Percentiles rank a stretch among this genome's conserved stretches.
Evolutionary conservation across 2,329 filamentous ascomycete species (phyloP).

Genomic region (Mollisia scopiformis): DNA sequence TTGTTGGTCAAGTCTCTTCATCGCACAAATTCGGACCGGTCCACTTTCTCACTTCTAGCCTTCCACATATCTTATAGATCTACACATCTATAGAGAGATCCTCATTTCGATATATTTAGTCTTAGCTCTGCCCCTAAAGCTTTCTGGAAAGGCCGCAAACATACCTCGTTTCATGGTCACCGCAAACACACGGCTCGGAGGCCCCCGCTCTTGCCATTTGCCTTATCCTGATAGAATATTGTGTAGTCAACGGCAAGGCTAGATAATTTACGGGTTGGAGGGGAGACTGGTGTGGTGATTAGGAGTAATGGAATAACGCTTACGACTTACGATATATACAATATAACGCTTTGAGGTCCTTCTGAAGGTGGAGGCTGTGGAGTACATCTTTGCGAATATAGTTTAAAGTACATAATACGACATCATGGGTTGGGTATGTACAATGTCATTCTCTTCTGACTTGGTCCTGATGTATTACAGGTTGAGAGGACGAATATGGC

Average conservation of each 20-base stretch:
- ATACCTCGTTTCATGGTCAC: constrained; percentile 11
- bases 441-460: not conserved
- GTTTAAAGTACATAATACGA: constrained; percentile 14
- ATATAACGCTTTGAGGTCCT: constrained; percentile 12
- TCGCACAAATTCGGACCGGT: constrained; percentile 22
- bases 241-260: not conserved
- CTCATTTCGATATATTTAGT: constrained; percentile 7
- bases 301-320: constrained; percentile 10
- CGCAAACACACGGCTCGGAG: constrained; percentile 19
- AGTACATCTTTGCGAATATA: constrained; percentile 16
- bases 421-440: constrained; percentile 36
- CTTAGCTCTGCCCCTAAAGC: too few species aligned
- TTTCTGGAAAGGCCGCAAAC: constrained; percentile 15
- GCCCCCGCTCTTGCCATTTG: constrained; percentile 4
- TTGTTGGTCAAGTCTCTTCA: constrained; percentile 6
- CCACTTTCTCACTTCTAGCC: constrained; percentile 15
- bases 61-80: constrained; percentile 8
- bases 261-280: not conserved
- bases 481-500: constrained; percentile 36
- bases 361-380: not conserved
- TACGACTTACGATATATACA: constrained; percentile 18
- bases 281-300: not conserved
- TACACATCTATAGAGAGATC: not conserved
- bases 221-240: not conserved
- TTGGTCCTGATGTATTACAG: constrained; percentile 20